A percentile compares a stretch with the other conserved stretches of the same genome.
phyloP scores from a whole-genome alignment of 768 basidiomycete species.

The Mycena rebaudengoi region DNA sequence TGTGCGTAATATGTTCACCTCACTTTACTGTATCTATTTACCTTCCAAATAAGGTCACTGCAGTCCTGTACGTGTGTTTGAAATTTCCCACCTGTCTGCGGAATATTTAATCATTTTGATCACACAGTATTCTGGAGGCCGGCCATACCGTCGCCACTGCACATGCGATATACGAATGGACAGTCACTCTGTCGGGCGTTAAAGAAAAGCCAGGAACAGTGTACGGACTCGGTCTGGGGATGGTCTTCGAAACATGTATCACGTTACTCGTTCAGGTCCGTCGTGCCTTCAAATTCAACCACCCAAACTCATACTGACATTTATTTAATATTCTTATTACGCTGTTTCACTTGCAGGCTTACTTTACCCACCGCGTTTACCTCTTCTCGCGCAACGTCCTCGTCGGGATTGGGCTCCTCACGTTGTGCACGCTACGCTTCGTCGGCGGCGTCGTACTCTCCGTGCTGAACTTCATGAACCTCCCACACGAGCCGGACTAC shows the following conservation, averaged over 20 bases:
- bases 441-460: slow-evolving; percentile 26
- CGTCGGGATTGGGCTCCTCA: slow-evolving; percentile 25
- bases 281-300: background rate
- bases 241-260: slow-evolving; percentile 37
- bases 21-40: no score
- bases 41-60: slow-evolving; percentile 13
- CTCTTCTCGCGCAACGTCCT: slow-evolving; percentile 24
- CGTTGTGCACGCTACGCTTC: slow-evolving; percentile 29
- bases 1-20: background rate
- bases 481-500: slow-evolving; percentile 31
- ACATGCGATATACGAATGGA: slow-evolving; percentile 16
- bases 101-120: background rate
- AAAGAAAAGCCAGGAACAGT: slow-evolving; percentile 9
- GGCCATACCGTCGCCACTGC: slow-evolving; percentile 4
- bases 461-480: slow-evolving; percentile 30
- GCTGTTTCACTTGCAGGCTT: slow-evolving; percentile 30
- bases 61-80: background rate
- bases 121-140: slow-evolving; percentile 2
- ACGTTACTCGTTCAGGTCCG: slow-evolving; percentile 39
- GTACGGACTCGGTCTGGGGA: background rate
- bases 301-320: no score
- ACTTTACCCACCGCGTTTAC: slow-evolving; percentile 35
- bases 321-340: no score
- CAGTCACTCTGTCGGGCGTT: slow-evolving; percentile 7
- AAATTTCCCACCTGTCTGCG: no score